phyloP scores from a whole-genome alignment of 805 yeast species.

The Pichia thaimueangensis region DNA sequence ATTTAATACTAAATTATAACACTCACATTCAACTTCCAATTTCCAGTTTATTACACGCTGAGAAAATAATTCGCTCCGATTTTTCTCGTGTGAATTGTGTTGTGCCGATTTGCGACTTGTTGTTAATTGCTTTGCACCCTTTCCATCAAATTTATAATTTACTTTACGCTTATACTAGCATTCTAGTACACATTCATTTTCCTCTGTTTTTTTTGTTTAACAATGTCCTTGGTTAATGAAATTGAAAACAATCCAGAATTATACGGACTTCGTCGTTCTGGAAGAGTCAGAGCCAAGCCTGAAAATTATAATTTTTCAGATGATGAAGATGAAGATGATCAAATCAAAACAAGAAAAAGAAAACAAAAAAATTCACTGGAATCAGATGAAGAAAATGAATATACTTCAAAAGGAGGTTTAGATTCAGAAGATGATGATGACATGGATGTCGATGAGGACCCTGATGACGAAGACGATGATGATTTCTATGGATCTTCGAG shows the following conservation, averaged over 20 bases:
- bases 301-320: conserved; percentile 29
- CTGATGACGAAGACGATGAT: conserved; percentile 30
- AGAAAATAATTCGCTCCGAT: no score
- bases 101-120: no score
- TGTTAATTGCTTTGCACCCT: no score
- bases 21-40: no score
- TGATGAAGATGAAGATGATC: conserved; percentile 28
- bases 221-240: conserved; percentile 32
- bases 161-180: no score
- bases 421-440: conserved; percentile 28
- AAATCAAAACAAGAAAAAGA: conserved; percentile 16
- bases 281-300: conserved; percentile 45
- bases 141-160: no score
- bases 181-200: no score
- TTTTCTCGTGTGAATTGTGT: no score
- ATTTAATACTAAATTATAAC: no score
- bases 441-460: conserved; percentile 27
- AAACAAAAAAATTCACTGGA: conserved; percentile 20
- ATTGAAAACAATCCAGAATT: conserved; percentile 67
- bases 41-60: no score
- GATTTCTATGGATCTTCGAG: conserved; percentile 20
- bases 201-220: no score
- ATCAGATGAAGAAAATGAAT: conserved; percentile 17
- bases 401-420: background rate
- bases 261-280: conserved; percentile 77